Percentiles rank a stretch among this genome's conserved stretches.
Evolutionary conservation across 352 stramenopile genomes (phyloP).

Genomic region (Thraustochytrium sp.): DNA sequence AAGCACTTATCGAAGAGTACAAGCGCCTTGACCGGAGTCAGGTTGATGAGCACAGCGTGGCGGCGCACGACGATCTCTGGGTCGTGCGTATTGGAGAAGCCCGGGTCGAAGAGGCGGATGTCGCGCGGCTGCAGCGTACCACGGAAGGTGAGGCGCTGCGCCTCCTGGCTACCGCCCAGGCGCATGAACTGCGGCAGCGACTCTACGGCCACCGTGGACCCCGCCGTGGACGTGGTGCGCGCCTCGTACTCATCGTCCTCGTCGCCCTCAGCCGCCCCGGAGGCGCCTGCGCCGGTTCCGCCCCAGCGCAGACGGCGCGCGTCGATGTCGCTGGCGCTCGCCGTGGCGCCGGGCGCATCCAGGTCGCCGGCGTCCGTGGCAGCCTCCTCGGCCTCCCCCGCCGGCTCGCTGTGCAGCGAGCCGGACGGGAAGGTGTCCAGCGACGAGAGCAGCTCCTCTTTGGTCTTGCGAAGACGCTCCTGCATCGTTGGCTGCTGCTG

Average conservation of each 20-base stretch:
- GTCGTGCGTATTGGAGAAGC: constrained; percentile 42
- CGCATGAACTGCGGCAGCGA: not conserved
- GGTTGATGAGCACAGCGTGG: constrained; percentile 36
- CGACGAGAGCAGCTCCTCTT: not conserved
- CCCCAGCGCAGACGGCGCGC: not conserved
- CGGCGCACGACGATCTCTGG: constrained; percentile 29
- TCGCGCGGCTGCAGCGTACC: constrained; percentile 34
- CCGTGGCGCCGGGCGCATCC: not conserved
- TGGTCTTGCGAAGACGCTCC: no score
- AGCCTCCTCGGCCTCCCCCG: not conserved
- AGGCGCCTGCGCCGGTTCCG: not conserved
- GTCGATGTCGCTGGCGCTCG: not conserved
- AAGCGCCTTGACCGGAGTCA: constrained; percentile 26
- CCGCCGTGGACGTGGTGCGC: not conserved
- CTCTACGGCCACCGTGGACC: not conserved
- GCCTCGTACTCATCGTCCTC: not conserved
- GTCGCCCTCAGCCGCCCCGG: not conserved
- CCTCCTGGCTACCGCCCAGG: not conserved
- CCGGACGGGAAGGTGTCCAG: no score
- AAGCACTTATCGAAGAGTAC: constrained; percentile 41
- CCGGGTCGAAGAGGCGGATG: constrained; percentile 36
- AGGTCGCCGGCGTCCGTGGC: not conserved
- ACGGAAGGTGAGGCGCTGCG: not conserved
- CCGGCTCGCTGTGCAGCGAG: no score
- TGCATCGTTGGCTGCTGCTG: no score